Conservation (phyloP, 2,329 filamentous ascomycete genomes). For the Trichoderma aggressivum region DNA sequence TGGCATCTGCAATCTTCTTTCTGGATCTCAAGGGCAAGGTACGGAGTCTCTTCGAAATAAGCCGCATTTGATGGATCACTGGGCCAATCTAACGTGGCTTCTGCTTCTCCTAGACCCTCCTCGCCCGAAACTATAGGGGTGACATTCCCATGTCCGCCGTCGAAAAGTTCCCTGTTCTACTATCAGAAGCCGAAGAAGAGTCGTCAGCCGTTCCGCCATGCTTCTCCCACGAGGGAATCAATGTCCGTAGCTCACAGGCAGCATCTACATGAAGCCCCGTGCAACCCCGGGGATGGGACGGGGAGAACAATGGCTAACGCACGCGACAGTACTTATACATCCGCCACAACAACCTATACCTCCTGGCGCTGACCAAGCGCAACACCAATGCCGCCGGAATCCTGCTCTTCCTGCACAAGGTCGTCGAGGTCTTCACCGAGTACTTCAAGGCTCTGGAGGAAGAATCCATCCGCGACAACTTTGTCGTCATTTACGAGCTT, state of each 20-base stretch:
- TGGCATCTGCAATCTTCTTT: slow-evolving; percentile 98
- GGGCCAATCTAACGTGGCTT: not conserved
- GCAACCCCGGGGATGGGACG: not conserved
- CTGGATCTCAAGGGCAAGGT: slow-evolving; percentile 99
- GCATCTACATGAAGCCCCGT: slow-evolving; percentile 4
- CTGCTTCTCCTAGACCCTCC: slow-evolving; percentile 67
- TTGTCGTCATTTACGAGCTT: slow-evolving; percentile 97
- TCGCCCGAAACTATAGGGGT: slow-evolving; percentile 96
- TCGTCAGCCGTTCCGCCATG: slow-evolving; percentile 95
- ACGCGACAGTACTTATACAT: slow-evolving; percentile 86
- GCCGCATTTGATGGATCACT: not conserved
- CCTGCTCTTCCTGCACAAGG: slow-evolving; percentile 93
- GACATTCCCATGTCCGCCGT: slow-evolving; percentile 99
- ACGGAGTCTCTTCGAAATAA: not conserved
- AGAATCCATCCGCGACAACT: slow-evolving; percentile 98
- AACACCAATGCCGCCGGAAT: slow-evolving; percentile 99
- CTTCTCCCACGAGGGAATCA: slow-evolving; percentile 98
- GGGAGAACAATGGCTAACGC: not conserved
- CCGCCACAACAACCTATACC: slow-evolving; percentile 97
- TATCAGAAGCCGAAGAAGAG: slow-evolving; percentile 98
- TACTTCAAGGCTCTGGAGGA: slow-evolving; percentile 99
- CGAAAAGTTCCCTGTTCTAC: slow-evolving; percentile 92
- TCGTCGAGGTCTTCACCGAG: slow-evolving; percentile 98
- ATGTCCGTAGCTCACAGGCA: slow-evolving; percentile 56
- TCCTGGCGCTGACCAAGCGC: slow-evolving; percentile 94